Evolutionary conservation across 2,329 filamentous ascomycete genomes (phyloP).

Genomic region (Aspergillus alliaceus): DNA sequence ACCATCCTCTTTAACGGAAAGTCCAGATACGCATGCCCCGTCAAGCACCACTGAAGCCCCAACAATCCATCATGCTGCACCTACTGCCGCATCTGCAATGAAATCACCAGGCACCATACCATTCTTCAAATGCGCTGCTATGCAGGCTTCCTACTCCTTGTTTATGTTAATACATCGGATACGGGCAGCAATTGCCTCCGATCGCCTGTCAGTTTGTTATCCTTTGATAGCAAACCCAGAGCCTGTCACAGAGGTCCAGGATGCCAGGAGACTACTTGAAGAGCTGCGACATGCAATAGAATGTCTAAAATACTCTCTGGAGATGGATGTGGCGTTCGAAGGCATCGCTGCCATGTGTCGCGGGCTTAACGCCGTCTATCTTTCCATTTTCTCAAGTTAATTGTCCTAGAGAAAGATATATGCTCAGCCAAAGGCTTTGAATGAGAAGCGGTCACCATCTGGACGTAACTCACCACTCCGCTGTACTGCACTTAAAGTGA

Average conservation of each 20-base stretch:
- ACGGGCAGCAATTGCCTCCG: background rate
- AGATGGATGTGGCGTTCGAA: background rate
- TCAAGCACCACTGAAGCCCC: background rate
- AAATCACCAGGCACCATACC: background rate
- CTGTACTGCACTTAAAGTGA: too few relatives aligned
- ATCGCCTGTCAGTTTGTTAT: background rate
- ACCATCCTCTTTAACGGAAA: background rate
- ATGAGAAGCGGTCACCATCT: background rate
- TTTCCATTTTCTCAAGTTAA: background rate
- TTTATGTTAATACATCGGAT: background rate
- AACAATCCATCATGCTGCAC: too few relatives aligned
- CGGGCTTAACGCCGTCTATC: background rate
- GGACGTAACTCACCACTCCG: too few relatives aligned
- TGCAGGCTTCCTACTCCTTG: background rate
- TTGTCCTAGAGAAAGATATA: background rate
- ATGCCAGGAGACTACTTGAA: background rate
- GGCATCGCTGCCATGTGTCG: background rate
- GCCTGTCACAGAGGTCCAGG: background rate
- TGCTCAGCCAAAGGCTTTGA: too few relatives aligned
- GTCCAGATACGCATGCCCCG: background rate
- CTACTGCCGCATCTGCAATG: background rate
- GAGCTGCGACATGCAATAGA: background rate
- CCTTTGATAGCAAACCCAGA: background rate
- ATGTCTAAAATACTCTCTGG: background rate
- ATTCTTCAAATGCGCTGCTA: conserved; percentile 6